A percentile compares a stretch with the other conserved stretches of the same genome.
Conservation (phyloP, 176 grass and related monocot genomes). For the Musa itinerans region DNA sequence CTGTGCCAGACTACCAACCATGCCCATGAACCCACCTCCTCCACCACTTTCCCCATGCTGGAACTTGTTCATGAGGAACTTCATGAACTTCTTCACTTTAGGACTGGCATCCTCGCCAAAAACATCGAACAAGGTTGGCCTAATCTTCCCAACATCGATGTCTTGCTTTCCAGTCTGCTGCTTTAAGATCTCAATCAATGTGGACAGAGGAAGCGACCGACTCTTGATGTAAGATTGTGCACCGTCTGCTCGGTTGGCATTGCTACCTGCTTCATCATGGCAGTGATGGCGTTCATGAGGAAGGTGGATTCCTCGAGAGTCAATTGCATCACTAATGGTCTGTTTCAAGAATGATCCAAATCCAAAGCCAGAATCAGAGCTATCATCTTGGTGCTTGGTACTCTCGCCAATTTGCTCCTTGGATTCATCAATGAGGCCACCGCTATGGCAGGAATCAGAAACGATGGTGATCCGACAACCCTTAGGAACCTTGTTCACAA, state of each 20-base stretch:
- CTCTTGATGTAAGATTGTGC: slow-evolving; percentile 14
- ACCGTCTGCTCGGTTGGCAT: not conserved
- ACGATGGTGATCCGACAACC: slow-evolving; percentile 72
- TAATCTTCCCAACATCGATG: slow-evolving; percentile 65
- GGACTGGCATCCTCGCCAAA: slow-evolving; percentile 86
- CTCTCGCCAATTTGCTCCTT: slow-evolving; percentile 91
- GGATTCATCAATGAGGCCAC: slow-evolving; percentile 63
- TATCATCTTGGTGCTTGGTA: slow-evolving; percentile 26
- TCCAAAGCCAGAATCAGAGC: slow-evolving; percentile 17
- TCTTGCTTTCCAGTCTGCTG: slow-evolving; percentile 67
- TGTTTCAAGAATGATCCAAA: slow-evolving; percentile 31
- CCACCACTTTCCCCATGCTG: slow-evolving; percentile 27
- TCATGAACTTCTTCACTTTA: slow-evolving; percentile 90
- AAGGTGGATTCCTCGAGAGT: slow-evolving; percentile 35
- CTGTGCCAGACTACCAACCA: slow-evolving; percentile 51
- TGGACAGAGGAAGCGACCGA: slow-evolving; percentile 60
- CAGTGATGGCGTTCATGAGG: slow-evolving; percentile 13
- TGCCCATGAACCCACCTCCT: slow-evolving; percentile 29
- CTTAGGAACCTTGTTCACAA: slow-evolving; percentile 51
- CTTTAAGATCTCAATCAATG: slow-evolving; percentile 63
- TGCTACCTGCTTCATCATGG: not conserved
- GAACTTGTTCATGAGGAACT: slow-evolving; percentile 44
- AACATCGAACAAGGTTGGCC: slow-evolving; percentile 59
- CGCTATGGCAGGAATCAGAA: slow-evolving; percentile 81
- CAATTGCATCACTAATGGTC: slow-evolving; percentile 25